Evolutionary conservation across 805 yeast genomes (phyloP).

Genomic region (Nakazawaea populi): DNA sequence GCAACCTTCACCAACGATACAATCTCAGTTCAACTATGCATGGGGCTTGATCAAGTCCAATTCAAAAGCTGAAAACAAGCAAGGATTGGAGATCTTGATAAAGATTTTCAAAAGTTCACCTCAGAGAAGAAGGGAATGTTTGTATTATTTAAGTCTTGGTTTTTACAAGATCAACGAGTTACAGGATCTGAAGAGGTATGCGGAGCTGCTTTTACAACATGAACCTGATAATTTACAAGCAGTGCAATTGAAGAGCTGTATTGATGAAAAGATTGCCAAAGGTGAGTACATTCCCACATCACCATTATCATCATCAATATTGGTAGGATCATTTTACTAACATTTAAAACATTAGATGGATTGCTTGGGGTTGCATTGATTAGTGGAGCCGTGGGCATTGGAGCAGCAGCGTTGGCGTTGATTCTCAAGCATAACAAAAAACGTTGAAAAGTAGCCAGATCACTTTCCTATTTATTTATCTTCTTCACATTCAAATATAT

Average conservation of each 20-base stretch:
- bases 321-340: not conserved
- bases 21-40: slow-evolving; percentile 87
- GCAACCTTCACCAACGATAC: slow-evolving; percentile 72
- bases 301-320: not conserved
- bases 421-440: slow-evolving; percentile 24
- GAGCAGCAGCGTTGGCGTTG: slow-evolving; percentile 56
- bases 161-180: slow-evolving; percentile 86
- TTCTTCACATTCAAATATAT: not conserved
- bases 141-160: slow-evolving; percentile 84
- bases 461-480: not conserved
- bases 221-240: slow-evolving; percentile 90
- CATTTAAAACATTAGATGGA: slow-evolving; percentile 49
- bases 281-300: slow-evolving; percentile 18
- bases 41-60: slow-evolving; percentile 89
- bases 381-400: slow-evolving; percentile 81
- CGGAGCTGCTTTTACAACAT: slow-evolving; percentile 65
- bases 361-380: slow-evolving; percentile 82
- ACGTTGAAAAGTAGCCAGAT: slow-evolving; percentile 14
- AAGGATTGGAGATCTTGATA: slow-evolving; percentile 74
- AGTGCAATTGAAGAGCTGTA: slow-evolving; percentile 58
- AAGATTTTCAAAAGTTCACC: slow-evolving; percentile 72
- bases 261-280: slow-evolving; percentile 77
- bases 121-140: slow-evolving; percentile 78
- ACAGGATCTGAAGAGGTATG: slow-evolving; percentile 77
- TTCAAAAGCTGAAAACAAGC: slow-evolving; percentile 56